Percentiles rank a stretch among this genome's conserved stretches.
These are phyloP conservation scores for Achaetomium macrosporum DNA, from an alignment of 2,329 filamentous ascomycete genomes.

Conservation along the genomic window DNA sequence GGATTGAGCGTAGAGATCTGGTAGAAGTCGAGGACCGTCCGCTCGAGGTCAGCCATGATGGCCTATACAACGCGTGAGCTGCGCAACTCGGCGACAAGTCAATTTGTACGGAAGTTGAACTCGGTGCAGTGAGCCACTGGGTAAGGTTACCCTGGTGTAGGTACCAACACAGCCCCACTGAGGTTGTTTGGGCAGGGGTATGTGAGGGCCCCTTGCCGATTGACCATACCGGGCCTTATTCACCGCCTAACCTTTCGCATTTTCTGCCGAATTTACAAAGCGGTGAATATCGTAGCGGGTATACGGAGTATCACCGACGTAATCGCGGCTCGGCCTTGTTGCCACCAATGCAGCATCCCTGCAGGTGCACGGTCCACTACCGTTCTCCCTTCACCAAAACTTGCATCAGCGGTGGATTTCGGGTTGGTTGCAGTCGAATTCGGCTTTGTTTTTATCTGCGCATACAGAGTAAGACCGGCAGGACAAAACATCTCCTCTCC, in stretches of 20 bases:
- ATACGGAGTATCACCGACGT: not conserved
- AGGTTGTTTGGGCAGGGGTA: too few relatives aligned
- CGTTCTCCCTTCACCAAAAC: slow-evolving; percentile 17
- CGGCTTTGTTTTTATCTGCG: slow-evolving; percentile 17
- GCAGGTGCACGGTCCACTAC: slow-evolving; percentile 15
- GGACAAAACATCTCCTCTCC: slow-evolving; percentile 5
- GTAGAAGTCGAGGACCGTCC: slow-evolving; percentile 81
- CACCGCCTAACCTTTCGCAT: too few relatives aligned
- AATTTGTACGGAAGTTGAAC: too few relatives aligned
- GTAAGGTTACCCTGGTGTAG: too few relatives aligned
- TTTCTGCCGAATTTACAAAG: not conserved
- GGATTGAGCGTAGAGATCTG: slow-evolving; percentile 74
- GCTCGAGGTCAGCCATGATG: slow-evolving; percentile 63
- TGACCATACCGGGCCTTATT: too few relatives aligned
- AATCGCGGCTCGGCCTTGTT: slow-evolving; percentile 8
- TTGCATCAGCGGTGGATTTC: slow-evolving; percentile 16
- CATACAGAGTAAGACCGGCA: slow-evolving; percentile 1
- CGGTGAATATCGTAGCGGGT: too few relatives aligned
- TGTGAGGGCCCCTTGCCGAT: too few relatives aligned
- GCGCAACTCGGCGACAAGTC: not conserved
- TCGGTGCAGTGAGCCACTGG: too few relatives aligned
- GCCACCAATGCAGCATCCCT: slow-evolving; percentile 12
- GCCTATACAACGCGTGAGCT: not conserved
- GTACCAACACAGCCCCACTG: too few relatives aligned
- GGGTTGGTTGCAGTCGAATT: slow-evolving; percentile 12